phyloP scores from a whole-genome alignment of 2,329 filamentous ascomycete genomes.

The Thelonectria blattea region DNA sequence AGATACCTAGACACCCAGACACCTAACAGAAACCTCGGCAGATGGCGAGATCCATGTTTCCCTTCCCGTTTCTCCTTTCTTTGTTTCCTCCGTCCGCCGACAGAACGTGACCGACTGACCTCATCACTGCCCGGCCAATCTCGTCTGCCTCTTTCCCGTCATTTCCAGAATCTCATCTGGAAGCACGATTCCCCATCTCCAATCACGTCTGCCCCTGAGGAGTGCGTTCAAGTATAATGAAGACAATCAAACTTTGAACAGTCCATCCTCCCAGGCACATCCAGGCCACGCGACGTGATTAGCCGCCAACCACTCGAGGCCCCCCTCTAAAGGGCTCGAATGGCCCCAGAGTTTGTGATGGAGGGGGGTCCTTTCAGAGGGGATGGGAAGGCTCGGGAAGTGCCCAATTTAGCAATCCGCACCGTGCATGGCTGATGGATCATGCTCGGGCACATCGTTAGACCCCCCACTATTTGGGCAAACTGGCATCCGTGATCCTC shows the following conservation, averaged over 20 bases:
- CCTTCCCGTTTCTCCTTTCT: neutral
- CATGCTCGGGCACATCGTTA: neutral
- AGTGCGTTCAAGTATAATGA: constrained; percentile 6
- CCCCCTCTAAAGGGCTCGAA: neutral
- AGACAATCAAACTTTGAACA: constrained; percentile 10
- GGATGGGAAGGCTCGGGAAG: neutral
- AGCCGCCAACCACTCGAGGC: neutral
- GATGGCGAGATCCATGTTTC: constrained; percentile 17
- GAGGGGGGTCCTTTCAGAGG: neutral
- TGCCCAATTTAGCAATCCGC: constrained; percentile 20
- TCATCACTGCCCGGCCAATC: constrained; percentile 6
- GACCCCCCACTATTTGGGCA: constrained; percentile 16
- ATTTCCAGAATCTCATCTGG: constrained; percentile 9
- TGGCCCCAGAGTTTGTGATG: neutral
- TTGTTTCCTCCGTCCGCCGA: neutral
- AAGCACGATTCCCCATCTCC: constrained; percentile 14
- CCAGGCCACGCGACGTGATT: constrained; percentile 7
- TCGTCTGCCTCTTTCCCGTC: constrained; percentile 5
- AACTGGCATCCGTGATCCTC: neutral
- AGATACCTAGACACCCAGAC: too few relatives aligned
- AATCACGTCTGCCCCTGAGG: constrained; percentile 16
- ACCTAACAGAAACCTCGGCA: neutral
- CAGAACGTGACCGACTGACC: neutral
- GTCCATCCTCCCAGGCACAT: constrained; percentile 8
- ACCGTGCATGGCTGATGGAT: neutral